Conservation (phyloP, 371 early-diverging fungal genomes). For the Gilbertella persicaria region DNA sequence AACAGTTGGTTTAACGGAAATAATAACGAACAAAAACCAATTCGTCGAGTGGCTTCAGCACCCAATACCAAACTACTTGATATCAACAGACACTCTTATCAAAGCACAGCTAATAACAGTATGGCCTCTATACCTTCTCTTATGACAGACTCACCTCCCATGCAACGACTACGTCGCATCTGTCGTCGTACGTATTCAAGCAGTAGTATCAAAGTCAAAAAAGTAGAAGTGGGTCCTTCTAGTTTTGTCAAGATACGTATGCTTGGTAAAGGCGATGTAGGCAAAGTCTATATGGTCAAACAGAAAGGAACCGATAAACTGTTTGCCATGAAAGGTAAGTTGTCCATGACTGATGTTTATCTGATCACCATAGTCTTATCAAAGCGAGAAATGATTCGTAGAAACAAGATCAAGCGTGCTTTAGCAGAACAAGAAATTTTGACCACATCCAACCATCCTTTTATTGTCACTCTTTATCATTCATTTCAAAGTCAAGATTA, state of each 20-base stretch:
- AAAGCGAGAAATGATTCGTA: constrained; percentile 93
- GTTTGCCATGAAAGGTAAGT: constrained; percentile 87
- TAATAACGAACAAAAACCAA: constrained; percentile 24
- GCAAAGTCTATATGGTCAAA: constrained; percentile 89
- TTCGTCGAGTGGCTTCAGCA: constrained; percentile 57
- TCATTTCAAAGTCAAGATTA: constrained; percentile 95
- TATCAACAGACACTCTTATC: constrained; percentile 12
- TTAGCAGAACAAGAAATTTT: constrained; percentile 96
- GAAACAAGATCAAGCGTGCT: constrained; percentile 95
- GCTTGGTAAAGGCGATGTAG: constrained; percentile 95
- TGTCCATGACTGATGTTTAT: too few relatives aligned
- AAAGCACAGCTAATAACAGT: constrained; percentile 27
- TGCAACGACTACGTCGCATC: constrained; percentile 12
- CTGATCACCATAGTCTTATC: constrained; percentile 64
- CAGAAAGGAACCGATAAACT: constrained; percentile 80
- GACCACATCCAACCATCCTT: constrained; percentile 93
- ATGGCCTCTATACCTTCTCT: constrained; percentile 24
- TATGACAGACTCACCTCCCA: constrained; percentile 14
- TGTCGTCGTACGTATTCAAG: constrained; percentile 69
- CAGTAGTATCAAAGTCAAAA: constrained; percentile 75
- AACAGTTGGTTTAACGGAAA: constrained; percentile 45
- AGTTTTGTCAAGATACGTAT: constrained; percentile 81
- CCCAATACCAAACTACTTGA: constrained; percentile 36
- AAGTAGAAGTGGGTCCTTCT: constrained; percentile 79
- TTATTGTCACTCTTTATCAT: constrained; percentile 96